phyloP scores from a whole-genome alignment of 1,139 yeast genomes.

The Sugiyamaella japonica region DNA sequence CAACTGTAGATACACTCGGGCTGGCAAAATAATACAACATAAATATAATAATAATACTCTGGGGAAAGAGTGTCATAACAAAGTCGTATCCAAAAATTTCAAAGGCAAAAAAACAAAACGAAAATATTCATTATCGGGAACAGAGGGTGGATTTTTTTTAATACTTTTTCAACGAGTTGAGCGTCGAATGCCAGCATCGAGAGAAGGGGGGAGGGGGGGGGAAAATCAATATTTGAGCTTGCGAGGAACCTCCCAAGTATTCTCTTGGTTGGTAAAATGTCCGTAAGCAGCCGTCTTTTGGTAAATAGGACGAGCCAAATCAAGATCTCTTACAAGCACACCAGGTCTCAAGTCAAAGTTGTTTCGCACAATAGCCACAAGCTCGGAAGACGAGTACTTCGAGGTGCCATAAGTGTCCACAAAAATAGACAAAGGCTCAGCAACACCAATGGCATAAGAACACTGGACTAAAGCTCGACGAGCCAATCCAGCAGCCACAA shows the following conservation, averaged over 20 bases:
- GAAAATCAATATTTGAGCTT: conserved; percentile 51
- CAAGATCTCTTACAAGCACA: conserved; percentile 93
- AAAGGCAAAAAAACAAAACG: conserved; percentile 5
- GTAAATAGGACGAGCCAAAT: conserved; percentile 98
- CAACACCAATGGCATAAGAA: conserved; percentile 99
- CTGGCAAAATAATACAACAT: conserved; percentile 21
- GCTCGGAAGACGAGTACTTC: conserved; percentile 80
- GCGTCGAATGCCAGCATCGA: conserved; percentile 29
- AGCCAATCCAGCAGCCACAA: conserved; percentile 91
- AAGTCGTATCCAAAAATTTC: conserved; percentile 19
- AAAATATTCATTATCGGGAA: conserved; percentile 2
- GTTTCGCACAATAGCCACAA: conserved; percentile 84
- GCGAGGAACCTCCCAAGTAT: conserved; percentile 98
- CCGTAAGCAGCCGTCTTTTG: conserved; percentile 99
- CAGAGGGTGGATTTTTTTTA: neutral
- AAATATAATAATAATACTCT: conserved; percentile 12
- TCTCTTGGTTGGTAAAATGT: conserved; percentile 98
- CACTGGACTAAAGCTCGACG: conserved; percentile 97
- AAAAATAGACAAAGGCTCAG: conserved; percentile 96
- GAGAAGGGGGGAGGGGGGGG: conserved; percentile 7
- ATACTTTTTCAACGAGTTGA: conserved; percentile 33
- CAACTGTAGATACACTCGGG: conserved; percentile 13
- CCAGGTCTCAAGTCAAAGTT: conserved; percentile 99
- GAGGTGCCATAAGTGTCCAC: conserved; percentile 99
- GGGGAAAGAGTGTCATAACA: conserved; percentile 17